Conservation (phyloP, 169 alveolate species). For the Plasmodium vivax region DNA sequence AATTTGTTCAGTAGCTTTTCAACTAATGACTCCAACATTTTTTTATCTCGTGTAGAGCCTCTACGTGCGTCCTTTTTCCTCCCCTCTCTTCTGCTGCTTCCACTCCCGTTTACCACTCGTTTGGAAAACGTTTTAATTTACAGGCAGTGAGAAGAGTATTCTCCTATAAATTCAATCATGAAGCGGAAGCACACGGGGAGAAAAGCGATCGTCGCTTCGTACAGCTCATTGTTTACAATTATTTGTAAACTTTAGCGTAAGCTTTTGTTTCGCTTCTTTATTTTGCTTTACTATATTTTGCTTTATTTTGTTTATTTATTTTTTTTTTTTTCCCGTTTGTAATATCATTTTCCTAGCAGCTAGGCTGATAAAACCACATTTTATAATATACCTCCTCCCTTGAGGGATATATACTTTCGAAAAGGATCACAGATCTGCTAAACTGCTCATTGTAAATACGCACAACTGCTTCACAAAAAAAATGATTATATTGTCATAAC, state of each 20-base stretch:
- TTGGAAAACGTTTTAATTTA: neutral
- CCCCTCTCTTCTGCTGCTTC: neutral
- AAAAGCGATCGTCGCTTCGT: neutral
- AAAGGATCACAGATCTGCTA: neutral
- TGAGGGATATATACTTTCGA: neutral
- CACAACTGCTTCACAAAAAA: neutral
- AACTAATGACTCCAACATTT: constrained; percentile 88
- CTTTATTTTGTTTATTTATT: neutral
- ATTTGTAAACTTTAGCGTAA: neutral
- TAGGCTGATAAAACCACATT: neutral
- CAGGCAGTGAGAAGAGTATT: neutral
- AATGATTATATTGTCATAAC: neutral
- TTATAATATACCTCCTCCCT: neutral
- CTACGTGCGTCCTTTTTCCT: neutral
- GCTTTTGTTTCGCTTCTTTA: neutral
- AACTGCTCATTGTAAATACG: neutral
- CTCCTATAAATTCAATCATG: neutral
- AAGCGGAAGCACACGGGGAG: neutral
- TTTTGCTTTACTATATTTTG: neutral
- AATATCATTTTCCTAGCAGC: neutral
- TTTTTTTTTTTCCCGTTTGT: neutral
- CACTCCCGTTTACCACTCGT: neutral
- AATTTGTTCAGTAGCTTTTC: constrained; percentile 87
- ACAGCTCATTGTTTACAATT: neutral
- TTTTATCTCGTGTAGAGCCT: constrained; percentile 2